phyloP scores from a whole-genome alignment of 768 basidiomycete genomes.

The Lactarius sp. region DNA sequence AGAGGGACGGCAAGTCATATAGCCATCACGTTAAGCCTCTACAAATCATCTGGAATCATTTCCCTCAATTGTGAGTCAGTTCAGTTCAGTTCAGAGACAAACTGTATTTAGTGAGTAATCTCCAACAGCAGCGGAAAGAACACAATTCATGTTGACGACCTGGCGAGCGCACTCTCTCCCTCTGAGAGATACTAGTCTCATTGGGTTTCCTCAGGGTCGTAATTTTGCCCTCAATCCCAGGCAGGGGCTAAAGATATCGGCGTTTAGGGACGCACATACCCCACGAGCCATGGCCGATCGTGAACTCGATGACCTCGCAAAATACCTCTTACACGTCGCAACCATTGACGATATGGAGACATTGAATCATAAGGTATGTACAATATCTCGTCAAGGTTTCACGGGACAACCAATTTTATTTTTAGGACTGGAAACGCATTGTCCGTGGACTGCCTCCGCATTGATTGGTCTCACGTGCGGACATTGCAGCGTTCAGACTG shows the following conservation, averaged over 20 bases:
- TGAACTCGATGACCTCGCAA: slow-evolving; percentile 60
- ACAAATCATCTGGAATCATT: slow-evolving; percentile 83
- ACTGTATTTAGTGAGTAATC: background rate
- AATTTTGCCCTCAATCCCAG: slow-evolving; percentile 87
- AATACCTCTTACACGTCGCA: slow-evolving; percentile 64
- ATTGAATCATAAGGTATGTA: slow-evolving; percentile 60
- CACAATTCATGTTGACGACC: slow-evolving; percentile 86
- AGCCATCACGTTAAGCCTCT: slow-evolving; percentile 78
- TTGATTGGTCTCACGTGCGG: slow-evolving; percentile 6
- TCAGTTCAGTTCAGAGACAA: background rate
- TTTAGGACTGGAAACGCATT: slow-evolving; percentile 35
- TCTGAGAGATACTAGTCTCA: background rate
- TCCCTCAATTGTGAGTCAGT: slow-evolving; percentile 63
- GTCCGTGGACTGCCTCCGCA: slow-evolving; percentile 28
- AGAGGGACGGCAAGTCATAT: slow-evolving; percentile 67
- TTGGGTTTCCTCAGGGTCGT: slow-evolving; percentile 33
- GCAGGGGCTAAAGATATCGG: slow-evolving; percentile 77
- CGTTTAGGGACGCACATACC: slow-evolving; percentile 77
- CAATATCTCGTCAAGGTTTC: background rate
- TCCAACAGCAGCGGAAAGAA: slow-evolving; percentile 52
- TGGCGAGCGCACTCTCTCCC: slow-evolving; percentile 43
- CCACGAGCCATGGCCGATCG: slow-evolving; percentile 56
- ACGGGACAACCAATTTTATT: background rate
- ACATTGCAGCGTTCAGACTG: background rate
- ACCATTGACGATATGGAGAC: slow-evolving; percentile 54